Evolutionary conservation across 179 eudicot species (phyloP).

Genomic region (Spergularia azorica): DNA sequence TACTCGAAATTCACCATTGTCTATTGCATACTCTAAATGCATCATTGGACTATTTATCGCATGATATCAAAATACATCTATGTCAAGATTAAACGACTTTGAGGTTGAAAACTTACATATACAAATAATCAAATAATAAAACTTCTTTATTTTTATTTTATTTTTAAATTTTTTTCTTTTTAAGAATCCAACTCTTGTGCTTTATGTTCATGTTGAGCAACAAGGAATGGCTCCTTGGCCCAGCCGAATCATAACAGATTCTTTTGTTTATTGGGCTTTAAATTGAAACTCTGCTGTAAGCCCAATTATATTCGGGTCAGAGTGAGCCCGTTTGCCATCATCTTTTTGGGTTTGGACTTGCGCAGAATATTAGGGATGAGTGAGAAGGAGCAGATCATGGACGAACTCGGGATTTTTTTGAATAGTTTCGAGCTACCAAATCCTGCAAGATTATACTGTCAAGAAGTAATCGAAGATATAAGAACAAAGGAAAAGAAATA

Average conservation of each 20-base stretch:
- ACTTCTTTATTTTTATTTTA: too few relatives aligned
- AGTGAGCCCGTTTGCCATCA: neutral
- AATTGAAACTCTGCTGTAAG: neutral
- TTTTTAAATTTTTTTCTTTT: too few relatives aligned
- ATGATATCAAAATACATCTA: neutral
- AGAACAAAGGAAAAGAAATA: neutral
- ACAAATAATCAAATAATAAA: too few relatives aligned
- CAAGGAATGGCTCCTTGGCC: neutral
- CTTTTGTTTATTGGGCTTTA: neutral
- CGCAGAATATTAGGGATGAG: conserved; percentile 26
- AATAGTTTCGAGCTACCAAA: conserved; percentile 11
- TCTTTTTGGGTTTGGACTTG: neutral
- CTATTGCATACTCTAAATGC: too few relatives aligned
- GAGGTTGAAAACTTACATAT: too few relatives aligned
- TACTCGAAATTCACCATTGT: too few relatives aligned
- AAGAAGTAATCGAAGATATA: conserved; percentile 15
- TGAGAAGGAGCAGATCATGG: conserved; percentile 1
- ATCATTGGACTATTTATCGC: neutral
- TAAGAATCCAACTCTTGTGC: neutral
- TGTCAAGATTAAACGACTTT: too few relatives aligned
- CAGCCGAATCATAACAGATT: neutral
- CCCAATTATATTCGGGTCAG: neutral
- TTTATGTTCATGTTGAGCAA: neutral
- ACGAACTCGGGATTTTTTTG: neutral
- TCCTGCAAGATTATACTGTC: conserved; percentile 17